Evolutionary conservation across 371 early-diverging fungal species (phyloP), one percentile per base, ranked within the genome.

Genomic region (Amoeboaphelidium protococcarum): DNA sequence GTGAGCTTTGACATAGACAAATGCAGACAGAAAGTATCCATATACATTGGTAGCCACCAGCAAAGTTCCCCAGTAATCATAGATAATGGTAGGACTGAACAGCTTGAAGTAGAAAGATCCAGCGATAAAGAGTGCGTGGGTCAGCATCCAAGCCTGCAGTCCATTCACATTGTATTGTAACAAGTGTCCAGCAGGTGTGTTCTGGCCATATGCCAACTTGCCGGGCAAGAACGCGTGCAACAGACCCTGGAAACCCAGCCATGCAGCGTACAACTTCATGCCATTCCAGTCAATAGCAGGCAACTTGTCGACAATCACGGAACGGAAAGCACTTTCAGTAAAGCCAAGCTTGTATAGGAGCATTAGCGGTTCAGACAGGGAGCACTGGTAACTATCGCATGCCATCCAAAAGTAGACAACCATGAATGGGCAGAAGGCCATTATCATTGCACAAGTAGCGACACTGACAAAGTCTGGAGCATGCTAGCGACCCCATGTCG

Each of bases 181-280:
- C 25, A 67, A 53, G 60, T 72, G 62, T n/a, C 81, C 81, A 21
- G 80, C 82, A n/a, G 82, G 82, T 23, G 82, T 81, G 25, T 56
- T 63, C 60, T 81, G 82, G 21, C 81, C 81, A 52, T 69, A 69
- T 21, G 79, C 82, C 27, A 76, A 71, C 43, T 59, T 54, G 27
- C 64, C 68, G 19, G 82, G 82, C 25, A 80, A 53, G 50, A 61
- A 60, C 10, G 63, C 53, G 56, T 76, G 78, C 31, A 76, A 58
- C n/a, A 62, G 48, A 40, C 63, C 75, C 55, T 81, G 78, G 65
- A 76, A 74, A 41, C 52, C n/a, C 47, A 81, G 48, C 82, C 82
- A 81, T 41, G 57, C 55, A 52, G 63, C 58, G 58, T 60, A 70
- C 44, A 80, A 58, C 25, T 61, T 48, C 48, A 68, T 58, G 10